Percentiles rank a stretch among this genome's conserved stretches.
phyloP scores from a whole-genome alignment of 768 basidiomycete genomes.

The Dentipellis fragilis region DNA sequence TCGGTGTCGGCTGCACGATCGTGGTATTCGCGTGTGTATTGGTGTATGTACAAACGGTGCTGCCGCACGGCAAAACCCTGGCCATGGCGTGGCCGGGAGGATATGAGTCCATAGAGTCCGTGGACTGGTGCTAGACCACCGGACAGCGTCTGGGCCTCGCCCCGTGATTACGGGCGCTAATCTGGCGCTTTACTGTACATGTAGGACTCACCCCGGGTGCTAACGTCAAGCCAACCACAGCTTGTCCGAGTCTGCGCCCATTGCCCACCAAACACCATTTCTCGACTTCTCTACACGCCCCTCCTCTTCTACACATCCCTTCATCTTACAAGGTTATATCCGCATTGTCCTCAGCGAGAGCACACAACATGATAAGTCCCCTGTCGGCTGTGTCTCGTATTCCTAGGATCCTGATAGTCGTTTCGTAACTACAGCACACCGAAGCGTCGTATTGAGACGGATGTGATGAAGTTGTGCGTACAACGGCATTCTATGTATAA shows the following conservation, averaged over 20 bases:
- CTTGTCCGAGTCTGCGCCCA: neutral
- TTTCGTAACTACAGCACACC: slow-evolving; percentile 55
- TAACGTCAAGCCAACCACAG: neutral
- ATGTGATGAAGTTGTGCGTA: slow-evolving; percentile 96
- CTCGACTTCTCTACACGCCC: neutral
- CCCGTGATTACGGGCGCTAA: neutral
- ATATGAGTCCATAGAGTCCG: no score
- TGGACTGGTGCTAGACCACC: no score
- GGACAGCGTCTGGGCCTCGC: no score
- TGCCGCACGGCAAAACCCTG: no score
- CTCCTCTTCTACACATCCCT: neutral
- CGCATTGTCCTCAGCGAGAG: neutral
- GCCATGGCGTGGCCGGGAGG: no score
- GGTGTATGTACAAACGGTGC: no score
- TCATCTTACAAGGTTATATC: no score
- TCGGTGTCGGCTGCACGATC: no score
- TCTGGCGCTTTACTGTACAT: neutral
- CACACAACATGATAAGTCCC: slow-evolving; percentile 49
- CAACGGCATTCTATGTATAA: neutral
- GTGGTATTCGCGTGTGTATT: no score
- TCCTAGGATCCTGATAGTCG: slow-evolving; percentile 20
- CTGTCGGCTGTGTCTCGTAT: neutral
- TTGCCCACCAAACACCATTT: neutral
- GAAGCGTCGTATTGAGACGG: slow-evolving; percentile 94
- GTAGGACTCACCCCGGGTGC: neutral